Evolutionary conservation across 495 filamentous ascomycete genomes (phyloP).

Genomic region (Beverwykella pulmonaria): DNA sequence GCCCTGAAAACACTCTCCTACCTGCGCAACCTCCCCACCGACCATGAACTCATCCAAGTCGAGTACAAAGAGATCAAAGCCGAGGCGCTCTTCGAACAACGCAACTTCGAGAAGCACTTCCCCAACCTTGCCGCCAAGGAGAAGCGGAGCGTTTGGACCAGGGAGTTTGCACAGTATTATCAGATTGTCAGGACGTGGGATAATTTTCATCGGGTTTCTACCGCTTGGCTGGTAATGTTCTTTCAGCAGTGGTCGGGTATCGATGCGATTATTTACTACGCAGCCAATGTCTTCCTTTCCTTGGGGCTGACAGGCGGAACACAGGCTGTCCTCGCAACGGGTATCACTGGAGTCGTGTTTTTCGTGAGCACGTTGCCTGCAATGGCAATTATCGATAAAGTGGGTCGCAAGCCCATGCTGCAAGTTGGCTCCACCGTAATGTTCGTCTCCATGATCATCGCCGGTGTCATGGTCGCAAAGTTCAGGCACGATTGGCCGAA

Average conservation of each 20-base stretch:
- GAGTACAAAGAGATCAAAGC: constrained; percentile 41
- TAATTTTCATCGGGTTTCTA: constrained; percentile 17
- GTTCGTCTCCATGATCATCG: constrained; percentile 56
- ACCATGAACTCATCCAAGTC: constrained; percentile 29
- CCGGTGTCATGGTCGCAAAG: constrained; percentile 53
- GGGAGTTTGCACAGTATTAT: constrained; percentile 2
- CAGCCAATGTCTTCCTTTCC: constrained; percentile 39
- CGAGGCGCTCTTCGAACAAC: constrained; percentile 32
- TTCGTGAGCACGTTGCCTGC: constrained; percentile 48
- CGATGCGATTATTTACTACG: constrained; percentile 46
- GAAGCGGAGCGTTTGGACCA: constrained; percentile 20
- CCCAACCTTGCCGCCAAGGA: constrained; percentile 33
- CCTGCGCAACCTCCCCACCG: constrained; percentile 29
- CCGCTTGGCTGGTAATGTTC: constrained; percentile 50
- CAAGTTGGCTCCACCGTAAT: constrained; percentile 53
- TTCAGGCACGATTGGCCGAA: constrained; percentile 52
- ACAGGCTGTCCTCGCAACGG: constrained; percentile 14
- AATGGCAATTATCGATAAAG: constrained; percentile 46
- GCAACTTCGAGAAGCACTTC: constrained; percentile 23
- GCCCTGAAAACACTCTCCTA: constrained; percentile 31
- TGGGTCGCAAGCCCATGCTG: constrained; percentile 54
- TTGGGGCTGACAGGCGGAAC: constrained; percentile 25
- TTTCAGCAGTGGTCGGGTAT: constrained; percentile 42
- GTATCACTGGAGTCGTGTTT: constrained; percentile 52
- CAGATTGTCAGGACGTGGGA: constrained; percentile 3